Evolutionary conservation across 2,329 filamentous ascomycete species (phyloP), one percentile per base, ranked within the genome.

Genomic region (Podosphaera fusca): DNA sequence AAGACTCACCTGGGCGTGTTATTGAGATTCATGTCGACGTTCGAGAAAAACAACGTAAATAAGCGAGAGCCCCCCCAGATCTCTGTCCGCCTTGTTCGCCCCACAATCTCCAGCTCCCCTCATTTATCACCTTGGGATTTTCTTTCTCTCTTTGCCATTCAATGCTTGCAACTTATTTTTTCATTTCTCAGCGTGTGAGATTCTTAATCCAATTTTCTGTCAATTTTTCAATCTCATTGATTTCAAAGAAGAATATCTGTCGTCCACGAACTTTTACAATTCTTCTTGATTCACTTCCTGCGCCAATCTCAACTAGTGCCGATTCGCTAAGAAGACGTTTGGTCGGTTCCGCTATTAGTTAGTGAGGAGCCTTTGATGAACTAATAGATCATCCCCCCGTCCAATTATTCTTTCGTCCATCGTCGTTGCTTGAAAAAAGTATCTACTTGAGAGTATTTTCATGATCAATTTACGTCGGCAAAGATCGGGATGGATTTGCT

Each of bases 401-500:
- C 38, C n/a, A 14, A 8, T 7, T 14, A 42, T 12, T 42, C 38
- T 8, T 42, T 42, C 38, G n/a, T 42, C 10, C 9, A 42, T 12
- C n/a, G 4, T 3, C n/a, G 38, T 14, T 42, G 10, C 38, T 21
- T 21, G 21, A 21, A 42, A 42, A 12, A 42, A 42, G 38, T 12
- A 2, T 12, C n/a, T 3, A 42, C 10, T 14, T 12, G 38, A 12
- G 3, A 42, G 10, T 12, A 8, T 12, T 8, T 42, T 42, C 5
- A 42, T 42, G 55, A 54, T 38, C 57, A 58, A 40, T 60, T 56
- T 57, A 60, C 60, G 33, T 67, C 66, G 64, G 60, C 65, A 54
- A 63, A 63, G 35, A 61, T 61, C 55, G 65, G 67, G 59, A 61
- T 62, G 56, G 66, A 68, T 62, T 61, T 68, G 60, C 62, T 68